phyloP scores from a whole-genome alignment of 1,284 basidiomycete species.

The Ganoderma meredithae region DNA sequence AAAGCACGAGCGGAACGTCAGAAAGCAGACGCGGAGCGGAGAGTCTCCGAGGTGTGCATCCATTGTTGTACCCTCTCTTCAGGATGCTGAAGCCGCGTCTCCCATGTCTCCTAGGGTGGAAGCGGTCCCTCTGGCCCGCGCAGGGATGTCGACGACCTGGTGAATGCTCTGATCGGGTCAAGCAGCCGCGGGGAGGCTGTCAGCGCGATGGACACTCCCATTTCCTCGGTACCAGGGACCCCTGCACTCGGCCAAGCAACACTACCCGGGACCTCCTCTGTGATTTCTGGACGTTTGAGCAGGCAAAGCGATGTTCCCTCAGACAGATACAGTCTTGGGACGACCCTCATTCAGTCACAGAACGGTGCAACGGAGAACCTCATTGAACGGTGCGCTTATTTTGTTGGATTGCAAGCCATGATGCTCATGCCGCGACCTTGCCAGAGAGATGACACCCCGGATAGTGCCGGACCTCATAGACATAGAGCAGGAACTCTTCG shows the following conservation, averaged over 20 bases:
- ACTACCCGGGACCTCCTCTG: constrained; percentile 53
- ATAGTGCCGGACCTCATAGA: constrained; percentile 82
- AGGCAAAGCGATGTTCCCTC: constrained; percentile 72
- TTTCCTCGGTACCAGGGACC: constrained; percentile 76
- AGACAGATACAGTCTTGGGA: constrained; percentile 44
- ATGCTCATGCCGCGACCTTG: not conserved
- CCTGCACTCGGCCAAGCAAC: constrained; percentile 55
- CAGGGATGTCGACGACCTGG: constrained; percentile 74
- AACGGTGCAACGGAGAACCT: constrained; percentile 70
- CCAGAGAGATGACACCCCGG: constrained; percentile 70
- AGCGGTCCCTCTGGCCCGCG: constrained; percentile 41
- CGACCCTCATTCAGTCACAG: constrained; percentile 54
- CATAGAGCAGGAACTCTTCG: constrained; percentile 87
- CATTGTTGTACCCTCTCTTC: not conserved
- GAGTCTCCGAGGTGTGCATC: constrained; percentile 49
- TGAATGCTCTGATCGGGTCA: constrained; percentile 62
- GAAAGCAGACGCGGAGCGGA: constrained; percentile 62
- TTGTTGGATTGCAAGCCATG: no score
- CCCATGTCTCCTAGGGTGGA: not conserved
- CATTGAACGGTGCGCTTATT: constrained; percentile 62
- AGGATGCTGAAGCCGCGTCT: not conserved
- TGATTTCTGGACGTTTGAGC: constrained; percentile 66
- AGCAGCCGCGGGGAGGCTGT: constrained; percentile 44
- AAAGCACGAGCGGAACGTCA: constrained; percentile 76
- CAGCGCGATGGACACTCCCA: constrained; percentile 65